phyloP scores from a whole-genome alignment of 2,329 filamentous ascomycete species.

The Fusarium fujikuroi region DNA sequence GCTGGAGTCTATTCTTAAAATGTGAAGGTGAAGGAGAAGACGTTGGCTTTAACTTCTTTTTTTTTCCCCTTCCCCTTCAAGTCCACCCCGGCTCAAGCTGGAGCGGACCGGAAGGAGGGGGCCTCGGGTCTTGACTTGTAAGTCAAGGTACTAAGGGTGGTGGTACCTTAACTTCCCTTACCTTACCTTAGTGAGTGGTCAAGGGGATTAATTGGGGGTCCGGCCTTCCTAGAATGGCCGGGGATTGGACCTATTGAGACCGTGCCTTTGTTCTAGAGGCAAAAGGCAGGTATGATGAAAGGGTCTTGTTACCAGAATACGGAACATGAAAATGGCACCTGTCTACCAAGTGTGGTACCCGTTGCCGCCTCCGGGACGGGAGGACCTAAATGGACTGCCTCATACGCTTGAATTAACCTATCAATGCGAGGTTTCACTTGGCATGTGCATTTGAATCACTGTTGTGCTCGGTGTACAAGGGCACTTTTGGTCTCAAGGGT shows the following conservation, averaged over 20 bases:
- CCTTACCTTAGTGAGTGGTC: not conserved
- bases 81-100: slow-evolving; percentile 23
- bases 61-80: not conserved
- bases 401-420: slow-evolving; percentile 12
- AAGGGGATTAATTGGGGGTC: slow-evolving; percentile 17
- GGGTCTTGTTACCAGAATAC: slow-evolving; percentile 2
- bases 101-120: slow-evolving; percentile 12
- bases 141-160: not conserved
- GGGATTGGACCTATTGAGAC: slow-evolving; percentile 17
- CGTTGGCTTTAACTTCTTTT: slow-evolving; percentile 31
- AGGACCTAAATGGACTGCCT: not conserved
- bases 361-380: slow-evolving; percentile 8
- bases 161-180: not conserved
- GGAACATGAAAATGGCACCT: slow-evolving; percentile 31
- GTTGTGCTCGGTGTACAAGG: not conserved
- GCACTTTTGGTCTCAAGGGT: slow-evolving; percentile 1
- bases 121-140: not conserved
- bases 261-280: slow-evolving; percentile 28
- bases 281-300: slow-evolving; percentile 11
- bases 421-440: slow-evolving; percentile 15
- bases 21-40: slow-evolving; percentile 7
- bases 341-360: slow-evolving; percentile 25
- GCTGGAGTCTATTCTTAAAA: not conserved
- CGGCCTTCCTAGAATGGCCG: slow-evolving; percentile 15
- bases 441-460: slow-evolving; percentile 10